Evolutionary conservation across 192 early-diverging fungal species (phyloP), one percentile per base, ranked within the genome.

Genomic region (Entomortierella parvispora): DNA sequence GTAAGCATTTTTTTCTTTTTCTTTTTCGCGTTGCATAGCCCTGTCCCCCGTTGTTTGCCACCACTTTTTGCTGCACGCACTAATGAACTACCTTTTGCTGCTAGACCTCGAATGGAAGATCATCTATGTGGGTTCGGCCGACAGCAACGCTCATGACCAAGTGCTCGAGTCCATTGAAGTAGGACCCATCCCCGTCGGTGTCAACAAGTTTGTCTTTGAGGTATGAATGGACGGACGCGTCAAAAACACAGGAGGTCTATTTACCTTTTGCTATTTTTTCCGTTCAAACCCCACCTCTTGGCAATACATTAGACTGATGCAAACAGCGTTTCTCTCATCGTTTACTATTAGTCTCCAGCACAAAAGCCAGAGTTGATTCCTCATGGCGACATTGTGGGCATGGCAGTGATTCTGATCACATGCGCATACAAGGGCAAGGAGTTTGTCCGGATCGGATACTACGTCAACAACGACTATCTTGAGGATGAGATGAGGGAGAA

Each of bases 381-480:
- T 25, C 80, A 88, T 55, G 85, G 87, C 45, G 95, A 98, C 58
- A 77, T 96, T 34, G 68, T 98, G 34, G 96, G 93, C 33, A 93
- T 97, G 20, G 95, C 95, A 7, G 95, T 97, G 15, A 89, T 99
- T 28, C 79, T 98, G 50, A 86, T 99, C 33, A 90, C 91, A 60
- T 97, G 95, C 72, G 90, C 90, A 11, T 99, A 98, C 80, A 87
- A 88, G 67, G 90, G 90, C 48, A 90, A 91, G 69, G 95, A 97
- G 83, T 99, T 98, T 85, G 94, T 97, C 55, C 90, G 96, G 68
- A 94, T 99, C 53, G 97, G 96, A 15, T 99, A 99, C 83, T 97
- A 97, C 70, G 95, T 99, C 49, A 95, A 99, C 85, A 98, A 96
- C 81, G 93, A 97, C 55, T 99, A 98, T 75, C 58, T 69, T 32